Conservation (phyloP, 2,329 filamentous ascomycete species). For the Arachnomyces sp. region DNA sequence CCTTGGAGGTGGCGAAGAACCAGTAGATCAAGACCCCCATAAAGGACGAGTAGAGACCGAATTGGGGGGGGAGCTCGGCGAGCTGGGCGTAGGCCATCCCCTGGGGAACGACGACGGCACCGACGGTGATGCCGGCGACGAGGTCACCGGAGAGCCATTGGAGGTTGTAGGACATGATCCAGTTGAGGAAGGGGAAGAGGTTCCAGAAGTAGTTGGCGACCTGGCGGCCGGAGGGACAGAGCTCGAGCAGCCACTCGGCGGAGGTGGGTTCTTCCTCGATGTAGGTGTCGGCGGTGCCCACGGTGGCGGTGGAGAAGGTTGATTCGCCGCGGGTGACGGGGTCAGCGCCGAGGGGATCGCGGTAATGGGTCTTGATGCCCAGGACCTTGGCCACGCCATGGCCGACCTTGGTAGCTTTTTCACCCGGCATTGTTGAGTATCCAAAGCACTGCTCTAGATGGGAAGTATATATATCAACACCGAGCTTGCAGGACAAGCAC, state of each 20-base stretch:
- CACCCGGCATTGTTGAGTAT: not conserved
- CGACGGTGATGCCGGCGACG: constrained; percentile 69
- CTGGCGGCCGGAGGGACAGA: constrained; percentile 53
- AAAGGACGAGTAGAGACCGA: constrained; percentile 89
- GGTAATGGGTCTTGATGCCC: constrained; percentile 71
- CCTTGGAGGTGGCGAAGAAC: constrained; percentile 97
- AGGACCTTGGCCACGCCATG: constrained; percentile 69
- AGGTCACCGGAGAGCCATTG: constrained; percentile 87
- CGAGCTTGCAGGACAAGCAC: not conserved
- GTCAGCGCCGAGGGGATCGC: constrained; percentile 50
- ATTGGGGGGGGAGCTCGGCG: constrained; percentile 71
- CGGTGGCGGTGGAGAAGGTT: constrained; percentile 62
- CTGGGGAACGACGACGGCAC: constrained; percentile 83
- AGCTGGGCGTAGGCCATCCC: constrained; percentile 91
- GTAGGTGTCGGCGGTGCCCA: constrained; percentile 66
- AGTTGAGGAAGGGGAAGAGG: constrained; percentile 81
- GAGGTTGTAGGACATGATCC: constrained; percentile 81
- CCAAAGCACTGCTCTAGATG: constrained; percentile 1
- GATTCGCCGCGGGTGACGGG: constrained; percentile 71
- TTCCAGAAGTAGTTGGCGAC: constrained; percentile 56
- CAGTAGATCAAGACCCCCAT: constrained; percentile 93
- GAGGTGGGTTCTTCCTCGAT: constrained; percentile 74
- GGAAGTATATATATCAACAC: no score
- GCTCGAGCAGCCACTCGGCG: constrained; percentile 60
- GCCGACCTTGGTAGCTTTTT: constrained; percentile 47